phyloP scores from a whole-genome alignment of 495 filamentous ascomycete genomes.

The Podospora appendiculata region DNA sequence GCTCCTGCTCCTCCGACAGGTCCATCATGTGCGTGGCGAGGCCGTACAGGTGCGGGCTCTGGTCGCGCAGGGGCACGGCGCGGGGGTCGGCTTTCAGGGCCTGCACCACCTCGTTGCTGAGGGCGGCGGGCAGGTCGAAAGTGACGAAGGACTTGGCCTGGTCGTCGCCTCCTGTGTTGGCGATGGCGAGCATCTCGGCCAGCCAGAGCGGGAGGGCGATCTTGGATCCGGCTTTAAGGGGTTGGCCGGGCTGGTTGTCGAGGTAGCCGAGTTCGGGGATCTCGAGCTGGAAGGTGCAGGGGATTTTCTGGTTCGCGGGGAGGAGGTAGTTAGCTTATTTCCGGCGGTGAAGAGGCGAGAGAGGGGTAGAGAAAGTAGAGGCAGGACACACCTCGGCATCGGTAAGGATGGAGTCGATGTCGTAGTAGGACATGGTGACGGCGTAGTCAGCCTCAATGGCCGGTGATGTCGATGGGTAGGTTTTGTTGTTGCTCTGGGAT shows the following conservation, averaged over 20 bases:
- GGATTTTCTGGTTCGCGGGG: conserved; percentile 66
- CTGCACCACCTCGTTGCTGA: conserved; percentile 77
- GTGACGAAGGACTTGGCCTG: conserved; percentile 54
- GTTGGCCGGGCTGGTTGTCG: conserved; percentile 54
- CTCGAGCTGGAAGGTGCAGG: conserved; percentile 85
- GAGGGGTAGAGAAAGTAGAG: background rate
- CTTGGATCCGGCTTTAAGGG: conserved; percentile 71
- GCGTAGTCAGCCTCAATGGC: background rate
- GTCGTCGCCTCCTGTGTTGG: conserved; percentile 45
- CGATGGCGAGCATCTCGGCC: conserved; percentile 89
- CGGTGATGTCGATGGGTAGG: no score
- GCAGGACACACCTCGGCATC: conserved; percentile 73
- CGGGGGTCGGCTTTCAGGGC: conserved; percentile 85
- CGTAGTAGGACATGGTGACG: conserved; percentile 70
- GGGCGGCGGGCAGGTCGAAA: conserved; percentile 70
- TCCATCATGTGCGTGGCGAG: conserved; percentile 80
- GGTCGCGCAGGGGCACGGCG: conserved; percentile 71
- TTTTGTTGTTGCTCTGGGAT: no score
- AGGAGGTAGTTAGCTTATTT: conserved; percentile 2
- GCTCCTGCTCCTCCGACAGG: conserved; percentile 83
- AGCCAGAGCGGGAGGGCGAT: conserved; percentile 91
- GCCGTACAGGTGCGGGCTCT: conserved; percentile 81
- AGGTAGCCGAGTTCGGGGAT: conserved; percentile 82
- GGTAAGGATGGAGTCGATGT: conserved; percentile 87
- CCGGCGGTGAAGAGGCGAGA: background rate